phyloP scores from a whole-genome alignment of 2,329 filamentous ascomycete species.

The Claviceps capensis region DNA sequence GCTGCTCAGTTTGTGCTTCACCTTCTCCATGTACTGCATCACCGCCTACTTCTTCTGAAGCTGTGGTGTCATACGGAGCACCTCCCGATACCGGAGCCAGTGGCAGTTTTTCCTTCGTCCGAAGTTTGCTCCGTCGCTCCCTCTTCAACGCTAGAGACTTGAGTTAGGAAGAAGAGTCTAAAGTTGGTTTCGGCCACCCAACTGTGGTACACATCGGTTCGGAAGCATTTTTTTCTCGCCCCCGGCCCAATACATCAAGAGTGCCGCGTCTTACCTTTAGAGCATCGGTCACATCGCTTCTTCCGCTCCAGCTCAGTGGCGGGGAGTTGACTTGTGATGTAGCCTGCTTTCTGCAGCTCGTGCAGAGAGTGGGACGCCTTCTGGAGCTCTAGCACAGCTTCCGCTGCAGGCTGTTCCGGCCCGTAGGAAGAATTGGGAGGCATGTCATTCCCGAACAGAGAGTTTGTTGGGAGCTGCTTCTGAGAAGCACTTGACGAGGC shows the following conservation, averaged over 20 bases:
- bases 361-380: conserved; percentile 8
- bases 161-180: not conserved
- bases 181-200: not conserved
- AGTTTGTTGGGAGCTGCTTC: not conserved
- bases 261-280: conserved; percentile 10
- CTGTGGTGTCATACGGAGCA: not conserved
- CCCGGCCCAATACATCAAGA: too few species aligned
- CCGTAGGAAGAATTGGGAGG: conserved; percentile 2
- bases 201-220: not conserved
- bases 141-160: not conserved
- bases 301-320: conserved; percentile 17
- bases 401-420: conserved; percentile 10
- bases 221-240: not conserved
- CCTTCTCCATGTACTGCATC: not conserved
- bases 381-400: conserved; percentile 10
- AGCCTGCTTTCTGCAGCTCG: conserved; percentile 14
- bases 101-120: not conserved
- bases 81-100: not conserved
- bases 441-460: not conserved
- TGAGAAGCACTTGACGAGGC: not conserved
- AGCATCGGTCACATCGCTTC: conserved; percentile 16
- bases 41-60: not conserved
- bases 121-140: not conserved
- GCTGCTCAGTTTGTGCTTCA: not conserved
- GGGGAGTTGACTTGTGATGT: conserved; percentile 14